Conservation (phyloP, 2,329 filamentous ascomycete genomes). For the Paramyrothecium roridum region DNA sequence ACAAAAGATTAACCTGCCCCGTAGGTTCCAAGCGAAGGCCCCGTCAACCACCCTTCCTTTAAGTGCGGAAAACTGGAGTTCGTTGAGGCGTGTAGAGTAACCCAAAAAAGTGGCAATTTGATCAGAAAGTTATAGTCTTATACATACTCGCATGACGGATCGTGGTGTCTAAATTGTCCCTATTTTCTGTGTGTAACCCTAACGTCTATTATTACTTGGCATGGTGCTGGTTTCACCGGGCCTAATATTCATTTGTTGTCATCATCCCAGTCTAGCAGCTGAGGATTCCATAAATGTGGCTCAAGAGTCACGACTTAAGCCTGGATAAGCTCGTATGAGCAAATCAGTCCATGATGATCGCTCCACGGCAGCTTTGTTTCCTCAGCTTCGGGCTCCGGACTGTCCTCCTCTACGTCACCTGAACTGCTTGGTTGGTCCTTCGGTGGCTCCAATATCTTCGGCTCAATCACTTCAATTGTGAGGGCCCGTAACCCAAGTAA, state of each 20-base stretch:
- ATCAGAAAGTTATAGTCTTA: too few species aligned
- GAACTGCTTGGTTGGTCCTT: background rate
- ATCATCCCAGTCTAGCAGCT: too few species aligned
- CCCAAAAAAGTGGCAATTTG: too few species aligned
- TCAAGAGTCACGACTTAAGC: too few species aligned
- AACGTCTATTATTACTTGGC: too few species aligned
- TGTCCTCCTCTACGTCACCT: background rate
- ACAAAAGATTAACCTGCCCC: background rate
- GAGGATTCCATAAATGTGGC: too few species aligned
- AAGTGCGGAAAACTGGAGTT: background rate
- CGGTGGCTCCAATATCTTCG: background rate
- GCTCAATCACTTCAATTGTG: slow-evolving; percentile 2
- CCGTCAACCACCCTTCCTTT: background rate
- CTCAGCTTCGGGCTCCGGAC: background rate
- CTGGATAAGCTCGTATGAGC: background rate
- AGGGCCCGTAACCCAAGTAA: slow-evolving; percentile 19
- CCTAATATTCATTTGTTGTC: too few species aligned
- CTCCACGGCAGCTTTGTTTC: background rate
- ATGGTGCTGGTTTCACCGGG: too few species aligned
- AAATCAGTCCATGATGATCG: background rate
- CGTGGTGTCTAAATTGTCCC: too few species aligned
- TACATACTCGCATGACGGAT: too few species aligned
- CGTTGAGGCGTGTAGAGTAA: too few species aligned
- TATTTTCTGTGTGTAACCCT: too few species aligned
- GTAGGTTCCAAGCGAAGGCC: background rate